Base-by-base conservation (phyloP, 805 yeast genomes). In the Pichia eremophila region DNA sequence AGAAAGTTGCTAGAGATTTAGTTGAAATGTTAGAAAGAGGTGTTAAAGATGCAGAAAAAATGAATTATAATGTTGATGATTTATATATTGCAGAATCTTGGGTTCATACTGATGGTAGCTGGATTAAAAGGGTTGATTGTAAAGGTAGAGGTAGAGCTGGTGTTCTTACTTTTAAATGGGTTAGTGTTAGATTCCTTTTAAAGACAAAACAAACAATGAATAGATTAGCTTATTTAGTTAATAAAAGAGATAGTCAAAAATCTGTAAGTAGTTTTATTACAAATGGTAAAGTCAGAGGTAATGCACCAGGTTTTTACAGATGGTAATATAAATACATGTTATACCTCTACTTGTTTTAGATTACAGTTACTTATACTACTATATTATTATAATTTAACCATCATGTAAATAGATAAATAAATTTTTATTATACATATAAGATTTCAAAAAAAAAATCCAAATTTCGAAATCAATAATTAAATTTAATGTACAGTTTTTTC, bases 131-230 rank as follows among this genome's bases (percentile, higher is more conserved):
- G 63, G 65, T 80, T 10, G 96, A 91, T 57, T 73, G 75, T 61
- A 89, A 88, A 69, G 96, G 93, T 54, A 81, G 98, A 70, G 96
- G 96, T 54, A 79, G 96, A 65, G 73, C 77, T 19, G 98, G 98
- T 62, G 67, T 85, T 48, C 75, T 85, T 44, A 75, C 73, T 32
- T 93, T 86, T 59, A 79, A 85, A 51, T 84, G 77, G 62, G 81
- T 88, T 45, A 95, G 91, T 65, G 79, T 90, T 32, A 79, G 83
- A 68, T 85, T 86, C 41, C 73, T 91, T 49, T 70, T 91, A 49
- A 83, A 80, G 62, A 75, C 87, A 85, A 60, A 67, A 71, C 51
- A 65, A 71, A 46, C 68, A 72, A 54, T 75, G 75, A 58, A 65
- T 70, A 49, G 59, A 65, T 31, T 48, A 29, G 47, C 32, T 17